These are phyloP conservation scores for Globisporangium radiosum DNA, from an alignment of 352 stramenopile species.

Conservation along the genomic window DNA sequence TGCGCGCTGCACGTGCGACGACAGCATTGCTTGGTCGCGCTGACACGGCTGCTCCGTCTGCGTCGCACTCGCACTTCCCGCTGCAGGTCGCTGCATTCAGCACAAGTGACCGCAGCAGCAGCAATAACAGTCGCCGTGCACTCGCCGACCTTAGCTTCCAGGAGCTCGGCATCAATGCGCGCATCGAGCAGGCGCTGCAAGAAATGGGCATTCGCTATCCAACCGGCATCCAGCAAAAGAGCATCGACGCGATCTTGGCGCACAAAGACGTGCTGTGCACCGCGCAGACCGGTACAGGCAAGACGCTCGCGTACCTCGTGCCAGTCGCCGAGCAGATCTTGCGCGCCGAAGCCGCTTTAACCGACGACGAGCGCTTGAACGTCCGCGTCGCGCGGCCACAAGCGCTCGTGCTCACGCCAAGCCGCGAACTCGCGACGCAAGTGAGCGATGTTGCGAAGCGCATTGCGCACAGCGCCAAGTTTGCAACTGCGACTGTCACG, in stretches of 20 bases:
- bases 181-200: conserved; percentile 30
- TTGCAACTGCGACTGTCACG: conserved; percentile 54
- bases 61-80: too few relatives aligned
- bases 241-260: conserved; percentile 37
- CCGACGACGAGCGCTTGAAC: conserved; percentile 14
- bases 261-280: conserved; percentile 38
- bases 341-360: conserved; percentile 23
- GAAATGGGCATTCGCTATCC: conserved; percentile 43
- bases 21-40: not conserved
- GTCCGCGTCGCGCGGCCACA: conserved; percentile 30
- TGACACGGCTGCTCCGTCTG: too few relatives aligned
- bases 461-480: conserved; percentile 62
- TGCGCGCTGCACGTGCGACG: not conserved
- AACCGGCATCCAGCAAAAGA: conserved; percentile 53
- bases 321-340: conserved; percentile 48
- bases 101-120: too few relatives aligned
- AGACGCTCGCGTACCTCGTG: conserved; percentile 62
- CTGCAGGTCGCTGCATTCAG: too few relatives aligned
- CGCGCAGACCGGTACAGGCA: conserved; percentile 60
- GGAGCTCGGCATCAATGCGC: conserved; percentile 31
- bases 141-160: conserved; percentile 18
- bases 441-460: conserved; percentile 61
- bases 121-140: not conserved
- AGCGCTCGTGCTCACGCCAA: conserved; percentile 55
- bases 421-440: conserved; percentile 61